Conservation (phyloP, 768 basidiomycete genomes). For the Pulveroboletus sp. region DNA sequence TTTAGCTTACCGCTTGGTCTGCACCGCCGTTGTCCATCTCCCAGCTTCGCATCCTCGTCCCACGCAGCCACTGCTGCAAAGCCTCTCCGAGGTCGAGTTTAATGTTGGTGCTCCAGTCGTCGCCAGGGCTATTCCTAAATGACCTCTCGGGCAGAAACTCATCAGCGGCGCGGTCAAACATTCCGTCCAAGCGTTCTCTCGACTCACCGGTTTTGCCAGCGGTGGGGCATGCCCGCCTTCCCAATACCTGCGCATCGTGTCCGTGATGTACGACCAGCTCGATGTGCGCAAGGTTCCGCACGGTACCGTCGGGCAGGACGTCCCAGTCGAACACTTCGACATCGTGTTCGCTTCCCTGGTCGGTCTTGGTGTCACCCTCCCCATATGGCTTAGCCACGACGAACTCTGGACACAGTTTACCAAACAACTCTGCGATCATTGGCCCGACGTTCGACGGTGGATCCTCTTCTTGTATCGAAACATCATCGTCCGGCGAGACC, state of each 20-base stretch:
- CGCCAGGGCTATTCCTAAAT: not conserved
- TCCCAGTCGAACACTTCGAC: slow-evolving; percentile 6
- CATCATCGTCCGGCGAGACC: slow-evolving; percentile 6
- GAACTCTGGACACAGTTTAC: slow-evolving; percentile 12
- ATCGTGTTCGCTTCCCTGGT: slow-evolving; percentile 12
- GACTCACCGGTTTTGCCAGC: slow-evolving; percentile 13
- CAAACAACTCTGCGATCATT: slow-evolving; percentile 13
- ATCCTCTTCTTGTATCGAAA: slow-evolving; percentile 19
- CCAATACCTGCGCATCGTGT: slow-evolving; percentile 22
- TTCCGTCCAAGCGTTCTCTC: slow-evolving; percentile 11
- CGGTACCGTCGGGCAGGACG: slow-evolving; percentile 3
- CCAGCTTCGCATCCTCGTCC: too few relatives aligned
- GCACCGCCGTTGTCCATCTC: not conserved
- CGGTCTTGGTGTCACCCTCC: slow-evolving; percentile 21
- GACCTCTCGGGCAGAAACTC: slow-evolving; percentile 7
- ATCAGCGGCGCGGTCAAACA: slow-evolving; percentile 9
- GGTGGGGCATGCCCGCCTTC: slow-evolving; percentile 9
- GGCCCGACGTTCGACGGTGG: slow-evolving; percentile 27
- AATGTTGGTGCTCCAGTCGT: slow-evolving; percentile 12
- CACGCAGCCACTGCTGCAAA: not conserved
- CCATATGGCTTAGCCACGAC: slow-evolving; percentile 19
- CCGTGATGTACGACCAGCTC: slow-evolving; percentile 21
- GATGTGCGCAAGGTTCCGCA: slow-evolving; percentile 16
- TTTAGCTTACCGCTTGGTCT: not conserved
- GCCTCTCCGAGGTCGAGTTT: slow-evolving; percentile 14